Evolutionary conservation across 805 yeast species (phyloP), one percentile per base, ranked within the genome.

Genomic region (Zygosaccharomyces pseudorouxii): DNA sequence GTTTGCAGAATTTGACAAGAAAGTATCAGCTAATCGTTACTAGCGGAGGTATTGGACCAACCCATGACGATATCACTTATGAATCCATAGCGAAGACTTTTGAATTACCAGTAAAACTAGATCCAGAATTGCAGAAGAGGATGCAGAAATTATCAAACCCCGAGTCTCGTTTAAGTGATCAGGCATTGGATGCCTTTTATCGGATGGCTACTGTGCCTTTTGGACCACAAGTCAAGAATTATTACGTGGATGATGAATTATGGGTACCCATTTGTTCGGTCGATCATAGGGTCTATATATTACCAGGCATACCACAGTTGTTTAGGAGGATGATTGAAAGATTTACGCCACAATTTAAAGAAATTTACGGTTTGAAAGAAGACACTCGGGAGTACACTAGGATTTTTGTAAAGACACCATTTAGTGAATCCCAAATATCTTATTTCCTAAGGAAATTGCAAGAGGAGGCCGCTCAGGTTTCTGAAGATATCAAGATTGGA

Each of bases 51-150:
- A 86, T 89, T 50, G 97, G 97, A 0, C 86, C 95, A 4, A 89
- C 96, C 0, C 95, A 88, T 57, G 96, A 89, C 62, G 97, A 89
- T 63, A 84, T 89, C 51, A 88, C 96, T 0, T 89, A 89, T 64
- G 80, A 79, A 45, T 73, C 86, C 1, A 64, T 89, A n/a, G 87
- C 92, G 1, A 76, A 75, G 54, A 84, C 86, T 6, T 88, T 73
- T 54, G 65, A 65, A 1, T 60, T 85, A 6, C 75, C 76, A 0
- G 64, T 81, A 49, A 65, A 63, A 38, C 61, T 82, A 14, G 83
- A 89, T 63, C 57, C 67, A 20, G 81, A 74, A 27, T 81, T 87
- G 2, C 84, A 78, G 16, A 72, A 68, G 2, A 70, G 80, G 50
- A 88, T 86, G 93, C 69, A 71, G 12, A 52, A 58, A 18, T 63